Conservation (phyloP, 1,284 basidiomycete genomes). For the Ceraceosorus bombacis region DNA sequence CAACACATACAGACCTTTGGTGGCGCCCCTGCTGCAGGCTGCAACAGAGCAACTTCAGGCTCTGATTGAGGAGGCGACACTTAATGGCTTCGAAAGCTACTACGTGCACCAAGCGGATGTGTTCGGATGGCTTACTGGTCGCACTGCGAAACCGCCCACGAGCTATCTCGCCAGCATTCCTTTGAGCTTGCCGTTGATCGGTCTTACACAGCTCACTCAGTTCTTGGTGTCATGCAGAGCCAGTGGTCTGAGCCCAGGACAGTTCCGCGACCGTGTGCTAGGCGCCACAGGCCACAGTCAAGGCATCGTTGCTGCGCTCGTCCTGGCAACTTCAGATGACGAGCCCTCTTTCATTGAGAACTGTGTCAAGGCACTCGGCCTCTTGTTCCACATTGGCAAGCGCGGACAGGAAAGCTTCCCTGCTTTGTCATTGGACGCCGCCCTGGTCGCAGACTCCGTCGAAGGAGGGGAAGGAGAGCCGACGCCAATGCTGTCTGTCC, state of each 20-base stretch:
- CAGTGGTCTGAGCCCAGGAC: constrained; percentile 66
- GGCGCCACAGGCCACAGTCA: constrained; percentile 95
- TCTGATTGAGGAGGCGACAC: constrained; percentile 52
- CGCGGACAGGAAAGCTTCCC: constrained; percentile 93
- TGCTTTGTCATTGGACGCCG: constrained; percentile 79
- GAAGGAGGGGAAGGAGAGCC: constrained; percentile 89
- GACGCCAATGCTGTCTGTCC: constrained; percentile 84
- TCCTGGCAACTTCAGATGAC: constrained; percentile 68
- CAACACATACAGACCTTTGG: constrained; percentile 80
- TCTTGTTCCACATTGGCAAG: constrained; percentile 87
- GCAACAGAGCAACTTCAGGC: constrained; percentile 52
- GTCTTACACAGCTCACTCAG: constrained; percentile 87
- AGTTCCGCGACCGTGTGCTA: constrained; percentile 66
- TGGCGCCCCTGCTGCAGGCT: constrained; percentile 62
- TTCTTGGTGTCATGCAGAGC: constrained; percentile 76
- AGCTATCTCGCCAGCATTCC: constrained; percentile 90
- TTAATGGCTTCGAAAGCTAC: constrained; percentile 58
- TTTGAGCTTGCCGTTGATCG: constrained; percentile 90
- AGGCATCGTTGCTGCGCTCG: constrained; percentile 85
- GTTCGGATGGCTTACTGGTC: constrained; percentile 72
- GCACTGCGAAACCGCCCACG: constrained; percentile 63
- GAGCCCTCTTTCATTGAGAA: constrained; percentile 69
- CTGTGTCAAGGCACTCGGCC: constrained; percentile 72
- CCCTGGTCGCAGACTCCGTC: constrained; percentile 74
- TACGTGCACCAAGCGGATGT: constrained; percentile 78